Evolutionary conservation across 129 eudicot species (phyloP), one percentile per base, ranked within the genome.

Genomic region (Escallonia rubra): DNA sequence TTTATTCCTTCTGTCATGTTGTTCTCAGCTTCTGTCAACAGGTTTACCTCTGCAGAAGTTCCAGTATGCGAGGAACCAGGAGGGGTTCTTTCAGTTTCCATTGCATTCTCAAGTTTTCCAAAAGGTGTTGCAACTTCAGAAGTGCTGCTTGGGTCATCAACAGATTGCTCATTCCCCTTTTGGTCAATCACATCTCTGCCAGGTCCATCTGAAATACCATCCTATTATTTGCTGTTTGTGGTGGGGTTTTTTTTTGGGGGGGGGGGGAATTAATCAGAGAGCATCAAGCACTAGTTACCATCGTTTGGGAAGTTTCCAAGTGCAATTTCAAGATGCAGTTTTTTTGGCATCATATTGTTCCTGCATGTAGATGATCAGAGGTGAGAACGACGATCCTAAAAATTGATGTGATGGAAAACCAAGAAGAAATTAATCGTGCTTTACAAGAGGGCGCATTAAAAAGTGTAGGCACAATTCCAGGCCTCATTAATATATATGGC

Each of bases 281-380:
- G 57, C 9, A 13, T 57, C n/a, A 40, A 14, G 61, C 6, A 59
- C 39, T 51, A 60, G 34, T 56, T 79, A 94, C 99, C 99, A 80
- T 94, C 96, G 72, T 77, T 89, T 14, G 88, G 79, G 57, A 81
- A 74, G 69, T 85, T 84, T 68, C 99, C 99, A 62, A 94, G 88
- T 64, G 99, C 99, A 80, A 89, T 85, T 72, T 94, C 99, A 57
- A 94, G 96, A 83, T 94, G 99, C 72, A 85, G 74, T 63, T 87
- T 86, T 74, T 94, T 89, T 0, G 96, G 99, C 86, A 81, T 77
- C 74, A 89, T 46, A 64, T 88, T 88, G 66, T 89, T 89, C 79
- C 99, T 94, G 78, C 71, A 77, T 49, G 69, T 34, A 56, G 61
- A 65, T 56, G 74, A 61, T 10, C 48, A 62, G 34, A 15, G 55